phyloP scores from a whole-genome alignment of 768 basidiomycete species.

The Suillus bovinus region DNA sequence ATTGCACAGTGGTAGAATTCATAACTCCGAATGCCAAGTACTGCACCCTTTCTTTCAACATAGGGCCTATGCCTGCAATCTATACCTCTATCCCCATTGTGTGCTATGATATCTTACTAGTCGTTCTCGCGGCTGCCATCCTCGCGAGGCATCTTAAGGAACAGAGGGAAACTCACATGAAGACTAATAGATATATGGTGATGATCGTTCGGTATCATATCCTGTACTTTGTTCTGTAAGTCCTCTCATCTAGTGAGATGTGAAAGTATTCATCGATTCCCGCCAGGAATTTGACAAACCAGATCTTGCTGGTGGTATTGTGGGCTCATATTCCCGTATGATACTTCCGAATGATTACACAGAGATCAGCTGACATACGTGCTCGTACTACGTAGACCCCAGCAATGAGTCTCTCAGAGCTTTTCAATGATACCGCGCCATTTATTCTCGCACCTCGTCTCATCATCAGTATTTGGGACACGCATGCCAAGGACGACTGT shows the following conservation, averaged over 20 bases:
- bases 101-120: neutral
- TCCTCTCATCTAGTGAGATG: neutral
- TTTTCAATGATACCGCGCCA: neutral
- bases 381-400: neutral
- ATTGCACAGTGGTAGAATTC: neutral
- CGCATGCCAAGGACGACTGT: neutral
- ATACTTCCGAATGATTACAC: neutral
- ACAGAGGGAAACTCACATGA: neutral
- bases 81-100: neutral
- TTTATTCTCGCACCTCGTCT: slow-evolving; percentile 2
- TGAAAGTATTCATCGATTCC: neutral
- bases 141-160: neutral
- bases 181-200: neutral
- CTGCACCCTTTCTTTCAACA: neutral
- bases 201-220: slow-evolving; percentile 1
- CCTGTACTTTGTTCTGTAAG: neutral
- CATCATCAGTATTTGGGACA: slow-evolving; percentile 4
- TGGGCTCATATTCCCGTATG: neutral
- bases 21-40: neutral
- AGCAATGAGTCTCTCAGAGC: neutral
- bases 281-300: neutral
- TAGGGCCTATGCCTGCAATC: neutral
- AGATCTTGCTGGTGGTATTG: neutral
- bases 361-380: neutral
- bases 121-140: neutral